Conservation (phyloP, 2,329 filamentous ascomycete species). For the Talaromyces atroroseus region DNA sequence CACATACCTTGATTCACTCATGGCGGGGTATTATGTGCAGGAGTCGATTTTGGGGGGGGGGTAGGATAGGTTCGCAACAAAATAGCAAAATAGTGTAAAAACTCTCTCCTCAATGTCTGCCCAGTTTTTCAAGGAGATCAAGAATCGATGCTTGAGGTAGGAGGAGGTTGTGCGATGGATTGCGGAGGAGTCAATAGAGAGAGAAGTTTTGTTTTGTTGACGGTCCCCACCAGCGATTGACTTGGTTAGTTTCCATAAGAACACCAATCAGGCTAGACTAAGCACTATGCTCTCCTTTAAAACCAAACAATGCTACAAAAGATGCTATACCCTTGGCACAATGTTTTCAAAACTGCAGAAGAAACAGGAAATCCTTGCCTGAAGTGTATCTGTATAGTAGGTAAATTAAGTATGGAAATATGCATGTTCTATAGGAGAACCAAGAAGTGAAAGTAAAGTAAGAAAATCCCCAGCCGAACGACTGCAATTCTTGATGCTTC, state of each 20-base stretch:
- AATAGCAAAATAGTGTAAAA: background rate
- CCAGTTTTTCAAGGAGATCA: background rate
- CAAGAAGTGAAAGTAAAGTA: background rate
- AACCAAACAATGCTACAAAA: background rate
- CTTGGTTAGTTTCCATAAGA: constrained; percentile 4
- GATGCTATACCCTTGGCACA: background rate
- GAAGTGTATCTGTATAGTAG: background rate
- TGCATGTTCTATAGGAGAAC: background rate
- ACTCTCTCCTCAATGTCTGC: background rate
- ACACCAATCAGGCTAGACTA: constrained; percentile 3
- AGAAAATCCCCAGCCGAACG: background rate
- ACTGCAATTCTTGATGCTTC: background rate
- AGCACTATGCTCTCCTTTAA: background rate
- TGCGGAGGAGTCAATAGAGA: constrained; percentile 14
- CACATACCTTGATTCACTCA: constrained; percentile 60
- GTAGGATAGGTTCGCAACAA: background rate
- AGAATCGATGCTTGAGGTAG: background rate
- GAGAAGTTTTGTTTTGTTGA: constrained; percentile 14
- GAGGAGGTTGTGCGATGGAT: constrained; percentile 10
- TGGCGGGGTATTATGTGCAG: constrained; percentile 39
- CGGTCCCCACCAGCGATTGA: constrained; percentile 4
- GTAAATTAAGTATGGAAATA: background rate
- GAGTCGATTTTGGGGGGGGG: constrained; percentile 5
- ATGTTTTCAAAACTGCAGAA: background rate
- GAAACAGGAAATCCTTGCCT: constrained; percentile 3